Evolutionary conservation across 306 rosid species (phyloP), one percentile per base, ranked within the genome.

Genomic region (Cicer pinnatifidum): DNA sequence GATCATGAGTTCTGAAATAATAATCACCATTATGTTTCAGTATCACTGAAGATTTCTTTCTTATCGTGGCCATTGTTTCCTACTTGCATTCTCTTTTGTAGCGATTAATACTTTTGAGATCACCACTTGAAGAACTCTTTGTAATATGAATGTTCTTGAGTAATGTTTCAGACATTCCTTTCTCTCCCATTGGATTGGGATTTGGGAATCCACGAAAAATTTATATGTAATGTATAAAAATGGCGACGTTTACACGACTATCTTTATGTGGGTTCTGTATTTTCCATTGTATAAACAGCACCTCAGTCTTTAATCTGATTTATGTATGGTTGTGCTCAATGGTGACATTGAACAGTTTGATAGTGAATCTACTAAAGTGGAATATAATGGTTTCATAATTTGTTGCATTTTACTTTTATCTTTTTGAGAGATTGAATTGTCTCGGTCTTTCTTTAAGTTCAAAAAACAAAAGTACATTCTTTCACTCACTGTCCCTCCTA

Each of bases 51-150:
- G 17, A 60, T 59, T 19, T 57, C 20, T 64, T 43, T 47, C 70
- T 9, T 17, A 48, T 41, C 19, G 47, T 8, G 66, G 16, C 51
- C 72, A 43, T 62, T 61, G 43, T 71, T 78, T 71, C 47, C 44
- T 19, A 37, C 60, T 57, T 41, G 68, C 17, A 35, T 16, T 57
- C 33, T 48, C 35, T 39, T 39, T 9, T 20, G 33, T 78, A n/a
- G 50, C 51, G 62, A 11, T 7, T 20, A 2, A 8, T 37, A 6
- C 40, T 60, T 59, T 45, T 35, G 13, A 37, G 51, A 67, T 17
- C 69, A 47, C 41, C 4, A 9, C 51, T 37, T 46, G 35, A 16
- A 68, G 43, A 16, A 68, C 43, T 38, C 48, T 11, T 41, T 77
- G 69, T 69, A 60, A 48, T 19, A 6, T 59, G 37, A 37, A 47